A percentile compares a stretch with the other conserved stretches of the same genome.
phyloP scores from a whole-genome alignment of 495 filamentous ascomycete species.

The Aspergillus heteromorphus region DNA sequence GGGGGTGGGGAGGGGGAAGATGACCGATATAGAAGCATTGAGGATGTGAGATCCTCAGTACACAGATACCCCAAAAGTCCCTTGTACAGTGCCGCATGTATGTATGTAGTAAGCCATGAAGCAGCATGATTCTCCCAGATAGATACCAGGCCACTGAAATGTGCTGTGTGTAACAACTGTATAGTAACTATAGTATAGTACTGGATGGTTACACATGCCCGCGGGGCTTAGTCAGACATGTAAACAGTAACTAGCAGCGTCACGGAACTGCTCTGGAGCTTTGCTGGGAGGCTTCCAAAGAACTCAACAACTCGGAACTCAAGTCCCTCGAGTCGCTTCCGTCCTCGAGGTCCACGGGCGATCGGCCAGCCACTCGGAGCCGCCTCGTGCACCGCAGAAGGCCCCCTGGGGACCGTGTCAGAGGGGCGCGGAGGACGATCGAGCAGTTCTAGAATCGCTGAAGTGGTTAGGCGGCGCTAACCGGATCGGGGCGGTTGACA shows the following conservation, averaged over 20 bases:
- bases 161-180: too few species aligned
- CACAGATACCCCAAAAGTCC: neutral
- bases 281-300: too few species aligned
- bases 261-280: too few species aligned
- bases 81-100: neutral
- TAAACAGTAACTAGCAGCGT: neutral
- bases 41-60: neutral
- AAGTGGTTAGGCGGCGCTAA: slow-evolving; percentile 21
- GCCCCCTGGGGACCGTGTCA: neutral
- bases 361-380: neutral
- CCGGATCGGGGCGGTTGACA: slow-evolving; percentile 26
- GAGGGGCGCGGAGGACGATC: neutral
- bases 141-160: too few species aligned
- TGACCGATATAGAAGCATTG: neutral
- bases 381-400: neutral
- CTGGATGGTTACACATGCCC: neutral
- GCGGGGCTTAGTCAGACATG: neutral
- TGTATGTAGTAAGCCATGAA: neutral
- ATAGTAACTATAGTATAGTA: too few species aligned
- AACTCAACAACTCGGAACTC: too few species aligned
- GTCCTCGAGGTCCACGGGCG: too few species aligned
- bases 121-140: neutral
- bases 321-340: too few species aligned
- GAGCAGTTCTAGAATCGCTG: slow-evolving; percentile 22
- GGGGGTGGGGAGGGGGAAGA: neutral